Evolutionary conservation across 495 filamentous ascomycete genomes (phyloP).

Genomic region (Penicillium odoratum): DNA sequence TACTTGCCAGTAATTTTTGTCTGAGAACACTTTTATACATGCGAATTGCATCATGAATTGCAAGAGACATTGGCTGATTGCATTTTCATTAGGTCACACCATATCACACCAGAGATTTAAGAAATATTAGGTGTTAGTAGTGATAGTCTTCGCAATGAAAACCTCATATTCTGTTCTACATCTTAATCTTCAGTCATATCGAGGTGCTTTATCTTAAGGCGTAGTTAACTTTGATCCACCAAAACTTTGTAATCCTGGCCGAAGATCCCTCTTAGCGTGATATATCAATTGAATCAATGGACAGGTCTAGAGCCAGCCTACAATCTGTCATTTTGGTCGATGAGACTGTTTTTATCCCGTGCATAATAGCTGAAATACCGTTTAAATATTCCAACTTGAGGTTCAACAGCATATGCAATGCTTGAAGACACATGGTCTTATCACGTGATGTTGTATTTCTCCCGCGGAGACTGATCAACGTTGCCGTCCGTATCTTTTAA

Average conservation of each 20-base stretch:
- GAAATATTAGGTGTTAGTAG: neutral
- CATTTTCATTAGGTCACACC: slow-evolving; percentile 1
- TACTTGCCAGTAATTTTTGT: slow-evolving; percentile 98
- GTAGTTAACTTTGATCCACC: slow-evolving; percentile 5
- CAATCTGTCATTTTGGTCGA: neutral
- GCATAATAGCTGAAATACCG: neutral
- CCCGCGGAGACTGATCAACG: slow-evolving; percentile 5
- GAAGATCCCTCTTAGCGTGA: slow-evolving; percentile 20
- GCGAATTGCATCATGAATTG: slow-evolving; percentile 7
- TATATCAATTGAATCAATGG: neutral
- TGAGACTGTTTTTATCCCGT: neutral
- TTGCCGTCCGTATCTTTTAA: slow-evolving; percentile 5
- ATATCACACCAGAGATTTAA: neutral
- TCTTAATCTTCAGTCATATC: neutral
- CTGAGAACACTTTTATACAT: slow-evolving; percentile 57
- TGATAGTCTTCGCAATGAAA: neutral
- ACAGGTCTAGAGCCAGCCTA: neutral
- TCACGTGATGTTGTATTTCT: slow-evolving; percentile 14
- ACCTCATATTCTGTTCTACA: neutral
- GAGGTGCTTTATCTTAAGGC: neutral
- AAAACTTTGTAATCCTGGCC: slow-evolving; percentile 22
- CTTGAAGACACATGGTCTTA: neutral
- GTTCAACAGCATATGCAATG: neutral
- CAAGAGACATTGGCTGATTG: slow-evolving; percentile 21
- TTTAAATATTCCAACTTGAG: too few species aligned